These are phyloP conservation scores for Gracilaria domingensis DNA, from an alignment of 23 red algal species.

Conservation along the genomic window DNA sequence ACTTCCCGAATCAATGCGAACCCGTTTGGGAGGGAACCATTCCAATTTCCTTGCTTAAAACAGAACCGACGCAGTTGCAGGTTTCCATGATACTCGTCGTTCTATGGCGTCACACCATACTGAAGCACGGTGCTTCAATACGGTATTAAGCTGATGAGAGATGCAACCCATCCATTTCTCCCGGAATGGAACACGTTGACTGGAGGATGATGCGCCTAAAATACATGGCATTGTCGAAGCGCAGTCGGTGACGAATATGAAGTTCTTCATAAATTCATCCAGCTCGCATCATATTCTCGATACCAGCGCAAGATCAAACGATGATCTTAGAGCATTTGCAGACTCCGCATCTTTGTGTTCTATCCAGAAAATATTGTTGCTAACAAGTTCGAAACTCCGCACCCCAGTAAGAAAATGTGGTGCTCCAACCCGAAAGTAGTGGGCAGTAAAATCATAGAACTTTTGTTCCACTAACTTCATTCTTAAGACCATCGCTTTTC, in stretches of 20 bases:
- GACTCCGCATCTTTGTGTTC: not conserved
- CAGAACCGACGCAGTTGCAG: no score
- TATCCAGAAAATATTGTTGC: not conserved
- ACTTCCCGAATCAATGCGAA: no score
- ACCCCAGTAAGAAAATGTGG: not conserved
- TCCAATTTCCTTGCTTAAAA: no score
- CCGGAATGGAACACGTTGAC: not conserved
- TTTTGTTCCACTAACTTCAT: not conserved
- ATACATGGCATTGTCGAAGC: not conserved
- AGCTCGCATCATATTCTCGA: not conserved
- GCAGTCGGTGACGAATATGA: constrained; percentile 5
- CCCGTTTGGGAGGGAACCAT: no score
- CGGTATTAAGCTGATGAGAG: not conserved
- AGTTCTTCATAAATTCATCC: constrained; percentile 1
- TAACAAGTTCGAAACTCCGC: not conserved
- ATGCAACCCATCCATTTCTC: constrained; percentile 19
- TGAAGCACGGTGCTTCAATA: not conserved
- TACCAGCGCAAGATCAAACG: not conserved
- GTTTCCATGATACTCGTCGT: not conserved
- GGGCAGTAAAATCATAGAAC: not conserved
- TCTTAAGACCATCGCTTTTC: not conserved
- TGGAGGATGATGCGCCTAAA: not conserved
- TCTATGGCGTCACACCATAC: no score
- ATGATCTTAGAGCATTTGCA: not conserved
- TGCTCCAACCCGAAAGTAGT: not conserved